These are phyloP conservation scores for Termitomyces sp. DNA, from an alignment of 768 basidiomycete species.

Conservation along the genomic window DNA sequence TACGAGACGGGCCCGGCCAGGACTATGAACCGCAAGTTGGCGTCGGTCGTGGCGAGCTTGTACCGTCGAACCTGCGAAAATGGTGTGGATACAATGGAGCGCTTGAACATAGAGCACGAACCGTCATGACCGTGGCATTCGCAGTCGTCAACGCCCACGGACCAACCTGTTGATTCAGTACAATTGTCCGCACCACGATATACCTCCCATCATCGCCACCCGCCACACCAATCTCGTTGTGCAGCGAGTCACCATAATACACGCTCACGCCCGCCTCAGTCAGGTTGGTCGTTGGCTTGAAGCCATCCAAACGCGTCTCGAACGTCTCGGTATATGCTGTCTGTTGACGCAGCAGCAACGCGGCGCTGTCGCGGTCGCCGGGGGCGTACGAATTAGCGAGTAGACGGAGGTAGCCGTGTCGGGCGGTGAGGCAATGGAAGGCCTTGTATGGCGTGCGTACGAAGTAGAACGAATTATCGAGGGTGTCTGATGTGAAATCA, in stretches of 20 bases:
- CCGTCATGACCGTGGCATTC: slow-evolving; percentile 24
- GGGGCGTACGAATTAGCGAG: slow-evolving; percentile 29
- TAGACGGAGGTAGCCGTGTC: slow-evolving; percentile 24
- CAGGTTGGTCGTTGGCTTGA: slow-evolving; percentile 21
- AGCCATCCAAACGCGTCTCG: slow-evolving; percentile 26
- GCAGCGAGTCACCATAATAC: slow-evolving; percentile 29
- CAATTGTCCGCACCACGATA: slow-evolving; percentile 23
- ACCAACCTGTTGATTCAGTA: slow-evolving; percentile 27
- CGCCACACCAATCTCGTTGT: slow-evolving; percentile 30
- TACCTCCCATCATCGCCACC: slow-evolving; percentile 18
- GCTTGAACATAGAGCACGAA: slow-evolving; percentile 7
- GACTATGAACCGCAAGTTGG: slow-evolving; percentile 24
- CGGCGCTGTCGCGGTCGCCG: slow-evolving; percentile 31
- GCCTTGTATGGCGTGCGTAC: slow-evolving; percentile 33
- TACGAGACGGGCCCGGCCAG: slow-evolving; percentile 24
- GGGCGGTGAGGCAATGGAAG: slow-evolving; percentile 25
- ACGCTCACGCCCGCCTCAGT: slow-evolving; percentile 32
- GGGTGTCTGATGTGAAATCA: slow-evolving; percentile 19
- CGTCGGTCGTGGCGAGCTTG: slow-evolving; percentile 17
- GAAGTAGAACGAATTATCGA: slow-evolving; percentile 29
- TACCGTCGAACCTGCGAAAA: slow-evolving; percentile 10
- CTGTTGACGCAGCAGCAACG: slow-evolving; percentile 32
- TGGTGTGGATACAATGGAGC: not conserved
- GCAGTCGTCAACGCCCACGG: slow-evolving; percentile 26
- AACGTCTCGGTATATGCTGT: slow-evolving; percentile 30